Evolutionary conservation across 2,329 filamentous ascomycete species (phyloP), one percentile per base, ranked within the genome.

Genomic region (Diaporthe ilicicola): DNA sequence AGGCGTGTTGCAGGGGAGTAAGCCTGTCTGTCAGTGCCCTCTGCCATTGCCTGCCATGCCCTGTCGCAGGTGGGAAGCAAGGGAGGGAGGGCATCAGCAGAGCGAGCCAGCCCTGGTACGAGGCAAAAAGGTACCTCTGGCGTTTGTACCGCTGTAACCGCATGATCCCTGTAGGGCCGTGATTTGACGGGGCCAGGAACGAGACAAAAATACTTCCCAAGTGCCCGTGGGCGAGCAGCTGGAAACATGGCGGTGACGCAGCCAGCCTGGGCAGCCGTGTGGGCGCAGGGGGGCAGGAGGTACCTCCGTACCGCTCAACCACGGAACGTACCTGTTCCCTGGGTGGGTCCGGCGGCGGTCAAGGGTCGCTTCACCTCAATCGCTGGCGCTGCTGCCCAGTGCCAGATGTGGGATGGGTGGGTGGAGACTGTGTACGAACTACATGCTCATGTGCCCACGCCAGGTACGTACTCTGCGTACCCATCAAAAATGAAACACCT

Each of bases 61-160:
- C 66, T 68, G 66, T 68, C 53, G 66, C 66, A 68, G 55, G 50
- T 66, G 48, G 62, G 48, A 66, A 67, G 66, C 66, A 68, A 68
- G 66, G 66, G 66, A 68, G 66, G 37, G 50, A 68, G 66, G 53
- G 37, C 39, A 55, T 48, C 62, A 66, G 62, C 48, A 66, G 46
- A 39, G 56, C 34, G 54, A 32, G 29, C 22, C 27, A 53, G 27
- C 66, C 27, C 65, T 39, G 69, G 69, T 71, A 71, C 67, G 56
- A 67, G 53, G 56, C 42, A 29, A 12, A 24, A 51, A 70, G 70
- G 70, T 72, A 72, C 70, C 44, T 72, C 46, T 12, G 22, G 15
- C 50, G 71, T 59, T 70, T 72, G 71, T 73, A 73, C 69, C 68
- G 69, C 69, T 67, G 69, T 67, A 67, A 67, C 71, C 71, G 71